Base-by-base conservation (phyloP, 2,329 filamentous ascomycete species). In the Aspergillus pseudoviridinutans region DNA sequence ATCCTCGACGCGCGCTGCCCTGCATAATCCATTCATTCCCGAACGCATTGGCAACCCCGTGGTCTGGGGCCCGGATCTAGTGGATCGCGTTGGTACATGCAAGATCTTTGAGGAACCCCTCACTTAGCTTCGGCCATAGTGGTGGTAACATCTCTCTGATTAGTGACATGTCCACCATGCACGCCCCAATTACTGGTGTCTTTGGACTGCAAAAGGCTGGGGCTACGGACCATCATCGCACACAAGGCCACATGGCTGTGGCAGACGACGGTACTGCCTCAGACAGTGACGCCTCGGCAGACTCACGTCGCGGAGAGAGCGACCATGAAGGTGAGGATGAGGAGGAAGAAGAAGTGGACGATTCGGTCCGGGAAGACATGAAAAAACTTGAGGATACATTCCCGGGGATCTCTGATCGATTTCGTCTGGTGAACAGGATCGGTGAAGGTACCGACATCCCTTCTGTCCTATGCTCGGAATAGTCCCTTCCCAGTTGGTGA, bases 391-490 rank as follows among this genome's bases (percentile, higher is more conserved):
- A 93, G 66, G 81, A 86, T 54, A 88, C 87, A 35, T 97, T 97
- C 71, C 87, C 87, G 41, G 90, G 89, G 53, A 95, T 97, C 72
- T 88, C 84, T 63, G 83, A 90, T 67, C 86, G 88, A 57, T 99
- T 93, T 76, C 87, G 92, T 54, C 78, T 99, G 55, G 94, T 99
- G 72, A 97, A 97, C 76, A 88, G 93, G 61, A 99, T 99, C 69
- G 94, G 94, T 69, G 94, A 99, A 84, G 94, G 92, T 92, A 76
- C 56, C 10, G 24, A 29, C 38, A 7, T 47, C 12, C 44, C 44
- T 47, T 7, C 22, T 47, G 4, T 24, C 22, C 27, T 17, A 5
- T 47, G 9, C 6, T 6, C 24, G 22, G 12, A 24, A 24, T 24
- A 27, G 44, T n/a, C 12, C 24, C 22, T n/a, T 50, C 50, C 27